A percentile compares a stretch with the other conserved stretches of the same genome.
Evolutionary conservation across 176 grass and related monocot genomes (phyloP).

Genomic region (Phoenix roebelenii): DNA sequence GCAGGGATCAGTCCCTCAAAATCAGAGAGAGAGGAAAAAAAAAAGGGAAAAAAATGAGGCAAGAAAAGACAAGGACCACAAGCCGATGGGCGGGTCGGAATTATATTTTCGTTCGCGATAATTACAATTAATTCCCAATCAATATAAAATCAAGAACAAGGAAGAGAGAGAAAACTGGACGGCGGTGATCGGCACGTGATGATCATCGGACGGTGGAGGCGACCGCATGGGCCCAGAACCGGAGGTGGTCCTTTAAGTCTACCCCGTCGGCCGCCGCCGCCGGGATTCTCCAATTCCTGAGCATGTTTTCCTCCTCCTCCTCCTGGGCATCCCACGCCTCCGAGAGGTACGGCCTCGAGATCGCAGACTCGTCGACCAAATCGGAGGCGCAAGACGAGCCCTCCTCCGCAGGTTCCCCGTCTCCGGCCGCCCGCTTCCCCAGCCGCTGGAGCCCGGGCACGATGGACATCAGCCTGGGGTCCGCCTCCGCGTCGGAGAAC

Average conservation of each 20-base stretch:
- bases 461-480: constrained; percentile 47
- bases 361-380: background rate
- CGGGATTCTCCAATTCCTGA: constrained; percentile 50
- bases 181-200: background rate
- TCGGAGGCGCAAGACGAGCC: background rate
- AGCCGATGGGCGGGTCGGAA: too few relatives aligned
- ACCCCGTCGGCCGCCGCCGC: constrained; percentile 20
- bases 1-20: too few relatives aligned
- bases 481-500: constrained; percentile 57
- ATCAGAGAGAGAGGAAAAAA: too few relatives aligned
- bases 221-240: constrained; percentile 80
- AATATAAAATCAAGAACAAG: too few relatives aligned
- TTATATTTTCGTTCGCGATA: too few relatives aligned
- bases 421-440: background rate
- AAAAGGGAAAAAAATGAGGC: too few relatives aligned
- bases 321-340: constrained; percentile 62
- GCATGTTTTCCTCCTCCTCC: constrained; percentile 33
- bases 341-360: constrained; percentile 61
- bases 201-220: constrained; percentile 60
- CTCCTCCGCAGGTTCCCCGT: constrained; percentile 4
- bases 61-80: too few relatives aligned
- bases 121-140: too few relatives aligned
- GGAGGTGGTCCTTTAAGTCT: constrained; percentile 69
- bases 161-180: too few relatives aligned
- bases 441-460: constrained; percentile 46